These are phyloP conservation scores for Blastomyces emzantsi DNA, from an alignment of 2,329 filamentous ascomycete species.

Conservation along the genomic window DNA sequence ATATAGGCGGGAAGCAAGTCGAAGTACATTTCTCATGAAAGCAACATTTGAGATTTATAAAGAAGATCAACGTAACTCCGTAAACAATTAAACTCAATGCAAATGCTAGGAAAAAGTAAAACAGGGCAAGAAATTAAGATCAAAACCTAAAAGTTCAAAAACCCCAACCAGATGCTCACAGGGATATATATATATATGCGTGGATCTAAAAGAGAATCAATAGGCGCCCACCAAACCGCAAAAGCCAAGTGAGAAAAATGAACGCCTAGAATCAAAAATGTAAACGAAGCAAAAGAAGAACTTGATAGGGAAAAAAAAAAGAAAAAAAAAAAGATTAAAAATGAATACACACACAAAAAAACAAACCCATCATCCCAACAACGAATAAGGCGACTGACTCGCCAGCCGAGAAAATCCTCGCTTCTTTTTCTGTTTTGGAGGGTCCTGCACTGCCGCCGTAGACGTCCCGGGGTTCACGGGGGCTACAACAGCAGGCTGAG, in stretches of 20 bases:
- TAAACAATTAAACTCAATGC: neutral
- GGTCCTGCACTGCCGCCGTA: neutral
- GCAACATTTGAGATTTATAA: neutral
- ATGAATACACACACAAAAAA: neutral
- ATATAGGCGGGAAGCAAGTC: neutral
- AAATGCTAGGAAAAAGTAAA: neutral
- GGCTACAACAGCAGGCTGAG: neutral
- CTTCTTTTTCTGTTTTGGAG: neutral
- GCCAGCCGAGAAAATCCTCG: neutral
- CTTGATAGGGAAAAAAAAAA: neutral
- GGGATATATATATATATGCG: neutral
- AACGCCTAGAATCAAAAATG: neutral
- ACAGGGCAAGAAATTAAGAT: neutral
- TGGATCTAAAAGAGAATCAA: neutral
- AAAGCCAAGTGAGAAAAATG: neutral
- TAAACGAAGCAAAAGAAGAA: neutral
- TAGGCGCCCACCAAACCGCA: neutral
- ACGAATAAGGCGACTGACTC: conserved; percentile 2
- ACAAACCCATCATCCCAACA: neutral
- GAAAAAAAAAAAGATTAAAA: neutral
- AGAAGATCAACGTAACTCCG: no score
- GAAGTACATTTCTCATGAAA: neutral
- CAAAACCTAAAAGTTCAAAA: neutral
- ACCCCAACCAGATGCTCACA: neutral
- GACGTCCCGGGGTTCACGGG: neutral